Evolutionary conservation across 225 moss, liverwort and hornwort genomes (phyloP).

Genomic region (Marchantia polymorpha): DNA sequence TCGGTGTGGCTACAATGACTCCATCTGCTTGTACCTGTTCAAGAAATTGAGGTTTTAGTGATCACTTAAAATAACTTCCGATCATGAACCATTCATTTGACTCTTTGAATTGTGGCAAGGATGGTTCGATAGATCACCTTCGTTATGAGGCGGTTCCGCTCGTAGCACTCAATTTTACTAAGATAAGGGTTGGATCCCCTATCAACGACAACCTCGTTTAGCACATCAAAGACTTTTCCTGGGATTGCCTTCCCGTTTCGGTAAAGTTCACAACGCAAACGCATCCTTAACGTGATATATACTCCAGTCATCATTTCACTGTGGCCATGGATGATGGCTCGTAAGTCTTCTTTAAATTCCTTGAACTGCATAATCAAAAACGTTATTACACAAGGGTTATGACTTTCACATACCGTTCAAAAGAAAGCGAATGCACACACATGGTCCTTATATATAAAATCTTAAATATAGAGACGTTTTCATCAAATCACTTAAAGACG

Average conservation of each 20-base stretch:
- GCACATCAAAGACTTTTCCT: conserved; percentile 86
- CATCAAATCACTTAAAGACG: not conserved
- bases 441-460: too few relatives aligned
- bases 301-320: conserved; percentile 65
- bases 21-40: conserved; percentile 86
- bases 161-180: conserved; percentile 93
- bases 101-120: not conserved
- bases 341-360: conserved; percentile 60
- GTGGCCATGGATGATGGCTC: conserved; percentile 77
- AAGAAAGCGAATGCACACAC: too few relatives aligned
- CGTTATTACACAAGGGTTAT: not conserved
- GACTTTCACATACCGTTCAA: not conserved
- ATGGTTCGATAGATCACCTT: conserved; percentile 41
- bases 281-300: conserved; percentile 90
- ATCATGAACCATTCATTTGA: not conserved
- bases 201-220: conserved; percentile 95
- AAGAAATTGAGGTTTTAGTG: not conserved
- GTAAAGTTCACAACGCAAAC: conserved; percentile 85
- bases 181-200: conserved; percentile 93
- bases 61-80: not conserved
- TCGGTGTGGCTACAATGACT: conserved; percentile 91
- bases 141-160: conserved; percentile 85
- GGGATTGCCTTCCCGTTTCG: conserved; percentile 72
- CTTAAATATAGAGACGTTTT: not conserved
- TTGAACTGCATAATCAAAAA: conserved; percentile 44